phyloP scores from a whole-genome alignment of 345 rosid genomes.

The Garcia nutans region DNA sequence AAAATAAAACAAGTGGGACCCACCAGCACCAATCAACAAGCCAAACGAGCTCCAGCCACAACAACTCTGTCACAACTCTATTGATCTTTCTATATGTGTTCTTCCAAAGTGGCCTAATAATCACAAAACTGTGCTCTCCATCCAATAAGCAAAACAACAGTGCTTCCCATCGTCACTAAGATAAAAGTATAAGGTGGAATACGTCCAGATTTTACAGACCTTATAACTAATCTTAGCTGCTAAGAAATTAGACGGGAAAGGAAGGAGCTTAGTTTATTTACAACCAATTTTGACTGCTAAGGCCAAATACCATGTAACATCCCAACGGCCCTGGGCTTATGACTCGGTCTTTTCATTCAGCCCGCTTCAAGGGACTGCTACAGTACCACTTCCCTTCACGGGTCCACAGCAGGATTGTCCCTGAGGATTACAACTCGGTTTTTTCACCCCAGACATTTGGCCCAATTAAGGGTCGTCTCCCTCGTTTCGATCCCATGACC shows the following conservation, averaged over 20 bases:
- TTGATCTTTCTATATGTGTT: conserved; percentile 29
- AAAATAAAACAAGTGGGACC: too few species aligned
- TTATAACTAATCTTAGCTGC: conserved; percentile 61
- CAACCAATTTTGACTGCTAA: not conserved
- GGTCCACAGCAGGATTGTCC: too few species aligned
- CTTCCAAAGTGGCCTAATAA: conserved; percentile 32
- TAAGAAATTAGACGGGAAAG: conserved; percentile 17
- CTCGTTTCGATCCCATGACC: too few species aligned
- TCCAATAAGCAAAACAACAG: conserved; percentile 69
- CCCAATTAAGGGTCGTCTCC: too few species aligned
- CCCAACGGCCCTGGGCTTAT: too few species aligned
- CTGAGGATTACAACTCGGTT: too few species aligned
- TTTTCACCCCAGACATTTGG: too few species aligned
- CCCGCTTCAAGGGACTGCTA: too few species aligned
- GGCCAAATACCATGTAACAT: conserved; percentile 5
- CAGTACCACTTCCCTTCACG: too few species aligned
- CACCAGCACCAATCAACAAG: conserved; percentile 40
- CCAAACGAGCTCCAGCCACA: conserved; percentile 38
- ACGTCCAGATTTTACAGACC: conserved; percentile 58
- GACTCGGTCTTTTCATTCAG: too few species aligned
- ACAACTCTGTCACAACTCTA: conserved; percentile 26
- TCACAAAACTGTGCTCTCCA: conserved; percentile 52
- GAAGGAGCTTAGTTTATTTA: conserved; percentile 7
- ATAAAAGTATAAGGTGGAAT: conserved; percentile 48
- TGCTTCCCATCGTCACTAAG: conserved; percentile 70